Evolutionary conservation across 805 yeast genomes (phyloP).

Genomic region (Zygosaccharomyces gambellarensis): DNA sequence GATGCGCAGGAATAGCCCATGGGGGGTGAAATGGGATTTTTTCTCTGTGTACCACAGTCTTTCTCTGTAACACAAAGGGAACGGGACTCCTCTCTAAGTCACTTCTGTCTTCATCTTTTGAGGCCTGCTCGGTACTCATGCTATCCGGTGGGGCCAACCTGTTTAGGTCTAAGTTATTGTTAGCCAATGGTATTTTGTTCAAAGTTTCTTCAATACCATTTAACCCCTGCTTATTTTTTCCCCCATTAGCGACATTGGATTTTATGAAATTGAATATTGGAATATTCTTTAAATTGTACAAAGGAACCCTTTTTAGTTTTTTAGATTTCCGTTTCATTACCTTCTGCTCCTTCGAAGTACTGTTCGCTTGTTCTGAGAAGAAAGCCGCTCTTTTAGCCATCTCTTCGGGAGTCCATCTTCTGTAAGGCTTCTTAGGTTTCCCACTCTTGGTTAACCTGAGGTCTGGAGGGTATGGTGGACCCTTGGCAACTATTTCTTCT

Average conservation of each 20-base stretch:
- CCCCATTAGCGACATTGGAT: conserved; percentile 5
- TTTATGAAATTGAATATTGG: conserved; percentile 26
- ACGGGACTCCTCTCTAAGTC: conserved; percentile 3
- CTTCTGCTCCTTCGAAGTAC: conserved; percentile 19
- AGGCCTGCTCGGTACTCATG: conserved; percentile 6
- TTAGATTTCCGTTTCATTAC: conserved; percentile 18
- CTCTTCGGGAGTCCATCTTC: conserved; percentile 34
- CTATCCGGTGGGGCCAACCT: conserved; percentile 10
- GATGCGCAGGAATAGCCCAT: conserved; percentile 30
- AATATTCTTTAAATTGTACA: conserved; percentile 24
- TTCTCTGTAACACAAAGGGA: conserved; percentile 16
- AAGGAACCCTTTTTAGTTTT: conserved; percentile 23
- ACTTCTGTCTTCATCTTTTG: conserved; percentile 2
- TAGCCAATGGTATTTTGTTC: conserved; percentile 8
- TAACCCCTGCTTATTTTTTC: conserved; percentile 5
- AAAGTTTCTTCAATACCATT: conserved; percentile 26
- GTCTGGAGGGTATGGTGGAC: conserved; percentile 34
- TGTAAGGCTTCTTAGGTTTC: conserved; percentile 32
- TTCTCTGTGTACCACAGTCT: conserved; percentile 30
- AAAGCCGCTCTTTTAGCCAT: conserved; percentile 24
- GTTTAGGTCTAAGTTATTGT: conserved; percentile 9
- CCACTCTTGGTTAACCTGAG: conserved; percentile 31
- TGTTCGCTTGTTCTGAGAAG: conserved; percentile 16
- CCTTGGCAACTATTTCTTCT: conserved; percentile 30
- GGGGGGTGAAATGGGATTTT: conserved; percentile 33